Percentiles rank a stretch among this genome's conserved stretches.
Evolutionary conservation across 768 basidiomycete genomes (phyloP).

Genomic region (Coprinopsis cinerea): DNA sequence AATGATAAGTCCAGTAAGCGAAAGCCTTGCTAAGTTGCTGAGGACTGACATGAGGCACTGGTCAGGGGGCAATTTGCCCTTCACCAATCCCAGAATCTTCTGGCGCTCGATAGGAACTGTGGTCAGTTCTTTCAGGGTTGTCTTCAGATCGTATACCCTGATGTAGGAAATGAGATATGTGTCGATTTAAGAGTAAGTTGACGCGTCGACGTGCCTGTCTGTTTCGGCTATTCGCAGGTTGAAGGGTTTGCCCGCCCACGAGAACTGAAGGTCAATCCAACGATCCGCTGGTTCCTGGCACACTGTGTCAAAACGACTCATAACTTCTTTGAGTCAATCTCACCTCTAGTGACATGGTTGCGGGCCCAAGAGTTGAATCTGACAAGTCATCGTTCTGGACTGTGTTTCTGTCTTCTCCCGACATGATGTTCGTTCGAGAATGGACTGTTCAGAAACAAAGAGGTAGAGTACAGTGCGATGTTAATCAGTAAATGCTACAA

Average conservation of each 20-base stretch:
- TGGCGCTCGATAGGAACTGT: constrained; percentile 79
- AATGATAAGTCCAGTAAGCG: constrained; percentile 9
- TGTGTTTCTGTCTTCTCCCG: no score
- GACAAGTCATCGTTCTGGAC: neutral
- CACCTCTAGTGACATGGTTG: neutral
- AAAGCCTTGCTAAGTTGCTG: neutral
- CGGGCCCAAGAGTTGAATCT: neutral
- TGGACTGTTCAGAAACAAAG: no score
- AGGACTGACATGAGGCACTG: constrained; percentile 53
- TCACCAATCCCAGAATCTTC: constrained; percentile 82
- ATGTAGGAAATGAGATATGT: constrained; percentile 6
- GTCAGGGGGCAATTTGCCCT: constrained; percentile 77
- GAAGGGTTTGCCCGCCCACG: constrained; percentile 66
- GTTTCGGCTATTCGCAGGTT: constrained; percentile 68
- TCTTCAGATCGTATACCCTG: constrained; percentile 81
- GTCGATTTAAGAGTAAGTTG: neutral
- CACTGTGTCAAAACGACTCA: neutral
- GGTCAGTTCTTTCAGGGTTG: constrained; percentile 58
- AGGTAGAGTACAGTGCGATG: no score
- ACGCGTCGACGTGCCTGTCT: constrained; percentile 52
- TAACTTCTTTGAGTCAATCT: neutral
- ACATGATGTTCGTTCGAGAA: no score
- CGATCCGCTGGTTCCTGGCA: constrained; percentile 26
- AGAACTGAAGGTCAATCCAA: constrained; percentile 65
- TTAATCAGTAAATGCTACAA: no score